Conservation (phyloP, 805 yeast species). For the Starmerella roubikii region DNA sequence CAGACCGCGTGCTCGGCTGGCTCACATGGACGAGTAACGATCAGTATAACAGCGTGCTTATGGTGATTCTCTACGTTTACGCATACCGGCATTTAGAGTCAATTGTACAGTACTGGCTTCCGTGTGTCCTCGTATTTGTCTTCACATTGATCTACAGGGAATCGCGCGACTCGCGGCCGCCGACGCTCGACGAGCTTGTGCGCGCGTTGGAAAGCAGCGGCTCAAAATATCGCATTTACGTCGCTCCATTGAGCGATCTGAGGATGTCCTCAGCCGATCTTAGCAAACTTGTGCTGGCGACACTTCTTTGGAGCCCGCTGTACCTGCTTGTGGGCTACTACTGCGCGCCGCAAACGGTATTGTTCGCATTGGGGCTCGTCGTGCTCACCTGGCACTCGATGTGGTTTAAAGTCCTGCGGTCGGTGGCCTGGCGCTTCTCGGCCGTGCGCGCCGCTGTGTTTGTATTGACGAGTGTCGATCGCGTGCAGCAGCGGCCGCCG, state of each 20-base stretch:
- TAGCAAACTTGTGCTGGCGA: conserved; percentile 66
- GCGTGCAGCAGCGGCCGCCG: conserved; percentile 1
- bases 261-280: conserved; percentile 65
- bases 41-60: conserved; percentile 55
- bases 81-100: conserved; percentile 64
- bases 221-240: conserved; percentile 58
- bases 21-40: conserved; percentile 88
- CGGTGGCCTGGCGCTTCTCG: conserved; percentile 72
- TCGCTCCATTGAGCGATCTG: conserved; percentile 65
- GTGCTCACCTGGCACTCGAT: conserved; percentile 74
- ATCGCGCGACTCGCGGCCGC: conserved; percentile 54
- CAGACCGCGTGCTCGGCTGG: conserved; percentile 55
- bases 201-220: conserved; percentile 62
- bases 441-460: conserved; percentile 57
- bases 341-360: conserved; percentile 54
- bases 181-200: conserved; percentile 78
- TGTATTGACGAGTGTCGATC: conserved; percentile 62
- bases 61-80: conserved; percentile 42
- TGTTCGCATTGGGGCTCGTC: conserved; percentile 45
- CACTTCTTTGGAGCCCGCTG: conserved; percentile 72
- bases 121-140: conserved; percentile 37
- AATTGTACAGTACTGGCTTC: conserved; percentile 61
- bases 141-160: conserved; percentile 26
- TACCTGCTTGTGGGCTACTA: conserved; percentile 59
- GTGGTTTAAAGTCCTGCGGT: conserved; percentile 71